A percentile compares a stretch with the other conserved stretches of the same genome.
These are phyloP conservation scores for Fusarium subglutinans DNA, from an alignment of 2,329 filamentous ascomycete genomes.

Conservation along the genomic window DNA sequence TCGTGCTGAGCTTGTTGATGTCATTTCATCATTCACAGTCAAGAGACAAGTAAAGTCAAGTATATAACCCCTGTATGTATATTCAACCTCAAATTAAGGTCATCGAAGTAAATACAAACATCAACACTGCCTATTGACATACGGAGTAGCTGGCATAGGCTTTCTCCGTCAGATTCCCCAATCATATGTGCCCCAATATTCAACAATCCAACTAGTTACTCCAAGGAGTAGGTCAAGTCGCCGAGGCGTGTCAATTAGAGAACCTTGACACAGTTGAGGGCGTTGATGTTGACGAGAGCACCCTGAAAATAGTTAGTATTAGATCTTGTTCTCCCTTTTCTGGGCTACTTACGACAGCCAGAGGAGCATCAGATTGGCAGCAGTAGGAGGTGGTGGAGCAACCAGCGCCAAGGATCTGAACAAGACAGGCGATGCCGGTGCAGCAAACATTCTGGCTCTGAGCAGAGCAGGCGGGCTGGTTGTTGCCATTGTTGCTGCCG, in stretches of 20 bases:
- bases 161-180: neutral
- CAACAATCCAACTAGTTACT: neutral
- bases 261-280: conserved; percentile 8
- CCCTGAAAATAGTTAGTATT: neutral
- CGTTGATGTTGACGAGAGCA: neutral
- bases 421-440: neutral
- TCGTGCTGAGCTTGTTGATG: too few species aligned
- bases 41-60: neutral
- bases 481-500: neutral
- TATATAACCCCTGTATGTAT: neutral
- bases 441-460: conserved; percentile 24
- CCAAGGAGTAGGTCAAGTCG: neutral
- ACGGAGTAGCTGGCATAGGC: neutral
- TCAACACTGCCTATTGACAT: neutral
- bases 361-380: neutral
- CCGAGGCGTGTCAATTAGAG: neutral
- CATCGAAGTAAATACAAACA: conserved; percentile 1
- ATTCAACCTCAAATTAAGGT: neutral
- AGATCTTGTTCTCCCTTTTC: fast-evolving
- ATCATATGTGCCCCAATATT: neutral
- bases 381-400: conserved; percentile 6
- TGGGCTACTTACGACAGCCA: conserved; percentile 1
- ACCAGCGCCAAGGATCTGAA: conserved; percentile 14
- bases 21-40: neutral
- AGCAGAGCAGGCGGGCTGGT: conserved; percentile 1